Percentiles rank a stretch among this genome's conserved stretches.
These are phyloP conservation scores for Paraphoma chrysanthemicola DNA, from an alignment of 2,329 filamentous ascomycete species.

Conservation along the genomic window DNA sequence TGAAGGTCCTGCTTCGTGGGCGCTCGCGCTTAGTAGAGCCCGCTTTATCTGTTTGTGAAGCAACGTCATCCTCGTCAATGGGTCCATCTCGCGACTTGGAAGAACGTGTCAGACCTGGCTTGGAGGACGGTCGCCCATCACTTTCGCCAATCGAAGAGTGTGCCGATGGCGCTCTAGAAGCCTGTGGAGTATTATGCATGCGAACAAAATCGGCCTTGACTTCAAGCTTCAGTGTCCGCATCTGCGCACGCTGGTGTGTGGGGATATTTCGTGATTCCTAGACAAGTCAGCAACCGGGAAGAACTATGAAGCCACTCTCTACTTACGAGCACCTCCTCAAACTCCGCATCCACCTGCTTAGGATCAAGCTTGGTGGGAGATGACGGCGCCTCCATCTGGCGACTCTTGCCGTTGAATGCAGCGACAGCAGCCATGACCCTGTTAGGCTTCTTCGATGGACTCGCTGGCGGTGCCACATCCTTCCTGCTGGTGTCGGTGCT, in stretches of 20 bases:
- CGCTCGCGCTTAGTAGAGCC: slow-evolving; percentile 52
- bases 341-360: slow-evolving; percentile 66
- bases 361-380: slow-evolving; percentile 54
- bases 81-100: slow-evolving; percentile 42
- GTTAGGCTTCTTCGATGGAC: slow-evolving; percentile 52
- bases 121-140: slow-evolving; percentile 30
- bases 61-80: slow-evolving; percentile 24
- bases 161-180: slow-evolving; percentile 55
- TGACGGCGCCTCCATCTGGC: slow-evolving; percentile 42
- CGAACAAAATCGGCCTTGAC: slow-evolving; percentile 97
- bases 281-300: slow-evolving; percentile 47
- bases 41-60: slow-evolving; percentile 15
- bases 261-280: slow-evolving; percentile 91
- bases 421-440: slow-evolving; percentile 71
- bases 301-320: slow-evolving; percentile 55
- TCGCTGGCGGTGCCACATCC: slow-evolving; percentile 20
- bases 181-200: slow-evolving; percentile 71
- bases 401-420: slow-evolving; percentile 63
- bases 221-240: slow-evolving; percentile 84
- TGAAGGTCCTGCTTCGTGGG: slow-evolving; percentile 79
- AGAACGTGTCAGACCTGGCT: slow-evolving; percentile 52
- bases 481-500: slow-evolving; percentile 38
- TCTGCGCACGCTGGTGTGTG: slow-evolving; percentile 91
- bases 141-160: slow-evolving; percentile 47
- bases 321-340: slow-evolving; percentile 66